Base-by-base conservation (phyloP, 495 filamentous ascomycete species). In the Tuber borchii region DNA sequence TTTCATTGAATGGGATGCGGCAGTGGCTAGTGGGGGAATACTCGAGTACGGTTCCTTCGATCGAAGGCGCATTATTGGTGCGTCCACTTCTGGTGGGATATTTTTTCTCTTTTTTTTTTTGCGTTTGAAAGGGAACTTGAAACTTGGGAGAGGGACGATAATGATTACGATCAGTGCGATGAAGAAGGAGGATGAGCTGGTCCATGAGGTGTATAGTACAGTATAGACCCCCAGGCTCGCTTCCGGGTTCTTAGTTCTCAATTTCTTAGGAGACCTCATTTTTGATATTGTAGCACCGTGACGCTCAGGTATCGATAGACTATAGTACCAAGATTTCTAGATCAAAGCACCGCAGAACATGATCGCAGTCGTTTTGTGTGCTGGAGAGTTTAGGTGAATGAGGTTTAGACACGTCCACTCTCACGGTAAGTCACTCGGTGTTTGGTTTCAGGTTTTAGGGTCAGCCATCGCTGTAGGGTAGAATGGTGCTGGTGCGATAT, bases 361-460 rank as follows among this genome's bases (percentile, higher is more conserved):
- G 56, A 65, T 34, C 56, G 56, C 16, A 17, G n/a, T 17, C 31
- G 12, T 31, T 26, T 26, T n/a, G 26, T 34, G 56, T 31, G 56
- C 34, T 65, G 14, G 56, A 34, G 26, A 65, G 16, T 65, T 65
- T 34, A 26, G 56, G 5, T 65, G 56, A 65, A 65, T 65, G 56
- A 65, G 56, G 56, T 26, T 65, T 65, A 65, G 56, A 65, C 56
- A 65, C 56, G 56, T 65, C 56, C 56, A 14, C 26, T 65, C 14
- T 65, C 56, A 65, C 56, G 14, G 56, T 7, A 65, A 34, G 56
- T 65, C 56, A 65, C 56, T 65, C 56, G 26, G 3, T 34, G n/a
- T 14, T 14, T 51, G 31, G 56, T 34, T 65, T 34, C 16, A 34
- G 34, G 56, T 22, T 31, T 46, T 46, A 19, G 17, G 45, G 10